A percentile compares a stretch with the other conserved stretches of the same genome.
Conservation (phyloP, 1,139 yeast genomes). For the Eremothecium sinecaudum region DNA sequence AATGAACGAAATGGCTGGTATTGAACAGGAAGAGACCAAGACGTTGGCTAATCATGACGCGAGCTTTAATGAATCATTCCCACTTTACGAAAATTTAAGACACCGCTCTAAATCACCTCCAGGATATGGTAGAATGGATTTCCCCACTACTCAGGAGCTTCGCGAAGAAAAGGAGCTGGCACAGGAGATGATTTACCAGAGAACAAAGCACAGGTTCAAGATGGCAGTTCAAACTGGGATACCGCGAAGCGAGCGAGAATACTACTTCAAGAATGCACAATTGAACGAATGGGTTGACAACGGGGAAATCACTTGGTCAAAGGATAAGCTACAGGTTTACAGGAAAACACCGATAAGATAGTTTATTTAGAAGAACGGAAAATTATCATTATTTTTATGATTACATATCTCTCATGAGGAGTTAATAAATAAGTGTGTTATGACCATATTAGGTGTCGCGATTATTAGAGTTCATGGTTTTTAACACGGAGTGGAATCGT, state of each 20-base stretch:
- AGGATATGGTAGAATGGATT: constrained; percentile 53
- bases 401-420: too few relatives aligned
- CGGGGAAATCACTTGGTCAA: constrained; percentile 32
- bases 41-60: constrained; percentile 1
- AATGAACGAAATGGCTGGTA: constrained; percentile 17
- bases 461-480: constrained; percentile 17
- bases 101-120: constrained; percentile 53
- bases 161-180: constrained; percentile 30
- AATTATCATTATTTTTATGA: too few relatives aligned
- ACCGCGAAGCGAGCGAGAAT: constrained; percentile 26
- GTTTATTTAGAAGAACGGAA: too few relatives aligned
- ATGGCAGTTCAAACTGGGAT: constrained; percentile 30
- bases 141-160: constrained; percentile 51
- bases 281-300: constrained; percentile 39
- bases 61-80: constrained; percentile 6
- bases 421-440: too few relatives aligned
- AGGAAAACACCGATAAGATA: too few relatives aligned
- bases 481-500: constrained; percentile 38
- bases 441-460: too few relatives aligned
- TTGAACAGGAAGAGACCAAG: neutral
- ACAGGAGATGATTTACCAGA: constrained; percentile 27
- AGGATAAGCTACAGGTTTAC: constrained; percentile 18
- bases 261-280: constrained; percentile 22
- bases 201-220: constrained; percentile 34
- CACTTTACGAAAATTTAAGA: constrained; percentile 24